Conservation (phyloP, 306 rosid species). For the Cajanus cajan region DNA sequence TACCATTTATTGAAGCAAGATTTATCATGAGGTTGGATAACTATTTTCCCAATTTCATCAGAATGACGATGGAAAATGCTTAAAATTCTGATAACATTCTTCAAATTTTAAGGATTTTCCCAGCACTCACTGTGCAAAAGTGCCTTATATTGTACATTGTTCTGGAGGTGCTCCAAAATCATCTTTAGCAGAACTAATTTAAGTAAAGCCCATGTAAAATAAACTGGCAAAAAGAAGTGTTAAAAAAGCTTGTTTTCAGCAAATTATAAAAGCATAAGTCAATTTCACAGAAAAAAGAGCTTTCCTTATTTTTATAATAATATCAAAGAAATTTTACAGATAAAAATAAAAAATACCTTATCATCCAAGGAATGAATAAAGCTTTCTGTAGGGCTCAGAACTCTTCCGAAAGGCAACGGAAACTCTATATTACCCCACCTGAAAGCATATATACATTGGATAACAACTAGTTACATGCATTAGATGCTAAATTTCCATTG, state of each 20-base stretch:
- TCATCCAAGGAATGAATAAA: constrained; percentile 79
- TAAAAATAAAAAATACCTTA: constrained; percentile 50
- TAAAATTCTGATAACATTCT: neutral
- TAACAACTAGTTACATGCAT: constrained; percentile 11
- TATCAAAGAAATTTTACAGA: neutral
- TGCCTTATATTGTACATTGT: neutral
- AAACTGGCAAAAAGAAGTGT: neutral
- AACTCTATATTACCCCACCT: constrained; percentile 83
- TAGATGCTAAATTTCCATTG: constrained; percentile 4
- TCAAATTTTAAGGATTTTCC: neutral
- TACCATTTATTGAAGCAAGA: neutral
- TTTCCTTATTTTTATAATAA: neutral
- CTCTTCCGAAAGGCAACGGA: constrained; percentile 87
- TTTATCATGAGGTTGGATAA: neutral
- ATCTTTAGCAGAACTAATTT: neutral
- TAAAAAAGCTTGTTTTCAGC: constrained; percentile 1
- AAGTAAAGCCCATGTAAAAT: neutral
- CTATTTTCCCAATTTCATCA: neutral
- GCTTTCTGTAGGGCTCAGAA: constrained; percentile 67
- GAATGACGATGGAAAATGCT: neutral
- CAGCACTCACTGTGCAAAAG: neutral
- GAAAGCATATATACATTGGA: constrained; percentile 21
- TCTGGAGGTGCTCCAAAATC: neutral
- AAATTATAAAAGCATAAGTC: neutral
- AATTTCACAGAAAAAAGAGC: neutral